phyloP scores from a whole-genome alignment of 2,329 filamentous ascomycete genomes.

The Fusarium transvaalense region DNA sequence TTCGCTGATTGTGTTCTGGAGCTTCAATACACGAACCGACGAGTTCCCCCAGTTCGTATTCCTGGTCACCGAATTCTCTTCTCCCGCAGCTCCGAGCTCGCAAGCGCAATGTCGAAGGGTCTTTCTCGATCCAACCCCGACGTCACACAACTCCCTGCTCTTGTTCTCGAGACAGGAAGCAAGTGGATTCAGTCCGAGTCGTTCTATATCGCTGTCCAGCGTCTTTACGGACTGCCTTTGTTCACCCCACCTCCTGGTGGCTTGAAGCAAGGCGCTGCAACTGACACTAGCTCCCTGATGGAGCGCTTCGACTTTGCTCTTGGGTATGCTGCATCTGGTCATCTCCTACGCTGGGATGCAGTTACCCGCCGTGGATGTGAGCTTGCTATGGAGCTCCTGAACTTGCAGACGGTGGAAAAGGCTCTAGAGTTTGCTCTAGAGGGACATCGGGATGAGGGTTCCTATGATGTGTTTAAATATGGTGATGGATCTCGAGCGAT shows the following conservation, averaged over 20 bases:
- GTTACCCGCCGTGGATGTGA: constrained; percentile 70
- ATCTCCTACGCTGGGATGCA: constrained; percentile 66
- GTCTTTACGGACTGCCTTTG: constrained; percentile 68
- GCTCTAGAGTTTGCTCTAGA: constrained; percentile 70
- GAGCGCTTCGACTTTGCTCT: constrained; percentile 69
- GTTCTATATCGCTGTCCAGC: constrained; percentile 69
- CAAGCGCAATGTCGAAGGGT: constrained; percentile 46
- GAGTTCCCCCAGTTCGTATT: constrained; percentile 57
- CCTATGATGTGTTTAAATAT: constrained; percentile 61
- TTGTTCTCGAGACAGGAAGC: constrained; percentile 63
- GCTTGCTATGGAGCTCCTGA: constrained; percentile 68
- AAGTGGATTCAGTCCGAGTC: constrained; percentile 67
- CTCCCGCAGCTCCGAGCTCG: constrained; percentile 60
- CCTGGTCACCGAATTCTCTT: constrained; percentile 68
- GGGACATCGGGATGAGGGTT: constrained; percentile 51
- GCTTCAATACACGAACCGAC: constrained; percentile 58
- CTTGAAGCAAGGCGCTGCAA: constrained; percentile 49
- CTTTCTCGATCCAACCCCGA: constrained; percentile 49
- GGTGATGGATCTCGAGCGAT: constrained; percentile 68
- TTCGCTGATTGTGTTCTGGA: constrained; percentile 62
- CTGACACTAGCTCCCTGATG: constrained; percentile 55
- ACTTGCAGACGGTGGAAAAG: constrained; percentile 73
- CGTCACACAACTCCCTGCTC: constrained; percentile 46
- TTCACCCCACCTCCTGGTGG: constrained; percentile 52
- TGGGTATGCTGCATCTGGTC: constrained; percentile 73